Percentiles rank a stretch among this genome's conserved stretches.
phyloP scores from a whole-genome alignment of 495 filamentous ascomycete genomes.

The Aspergillus heteromorphus region DNA sequence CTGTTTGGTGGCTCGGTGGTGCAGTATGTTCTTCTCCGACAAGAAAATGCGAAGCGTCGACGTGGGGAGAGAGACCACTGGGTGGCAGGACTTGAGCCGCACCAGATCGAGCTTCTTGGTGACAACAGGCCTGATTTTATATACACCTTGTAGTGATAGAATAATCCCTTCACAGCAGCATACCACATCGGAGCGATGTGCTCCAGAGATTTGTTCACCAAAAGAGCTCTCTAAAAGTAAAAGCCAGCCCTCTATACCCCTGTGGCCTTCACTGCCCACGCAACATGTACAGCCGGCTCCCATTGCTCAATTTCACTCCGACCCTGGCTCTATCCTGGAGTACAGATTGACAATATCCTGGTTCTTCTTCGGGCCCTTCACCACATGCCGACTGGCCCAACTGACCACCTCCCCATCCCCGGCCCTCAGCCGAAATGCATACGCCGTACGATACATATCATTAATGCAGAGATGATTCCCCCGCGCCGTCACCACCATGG shows the following conservation, averaged over 20 bases:
- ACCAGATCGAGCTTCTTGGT: constrained; percentile 43
- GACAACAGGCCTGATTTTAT: constrained; percentile 74
- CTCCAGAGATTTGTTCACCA: not conserved
- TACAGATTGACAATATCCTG: constrained; percentile 45
- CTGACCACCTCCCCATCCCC: constrained; percentile 36
- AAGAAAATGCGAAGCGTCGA: constrained; percentile 33
- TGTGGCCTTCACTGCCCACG: not conserved
- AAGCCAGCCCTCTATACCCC: not conserved
- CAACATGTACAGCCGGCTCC: not conserved
- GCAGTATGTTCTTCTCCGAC: constrained; percentile 57
- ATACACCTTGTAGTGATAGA: constrained; percentile 54
- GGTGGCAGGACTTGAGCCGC: constrained; percentile 38
- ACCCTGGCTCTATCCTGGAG: constrained; percentile 1
- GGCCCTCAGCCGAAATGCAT: constrained; percentile 36
- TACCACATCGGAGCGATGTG: not conserved
- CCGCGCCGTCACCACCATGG: constrained; percentile 28
- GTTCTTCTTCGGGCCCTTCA: constrained; percentile 43
- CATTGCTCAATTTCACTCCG: not conserved
- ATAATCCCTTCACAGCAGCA: not conserved
- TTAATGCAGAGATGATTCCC: constrained; percentile 45
- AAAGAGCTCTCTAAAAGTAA: not conserved
- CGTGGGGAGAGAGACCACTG: constrained; percentile 65
- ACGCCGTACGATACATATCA: constrained; percentile 47
- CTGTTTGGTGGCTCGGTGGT: constrained; percentile 56
- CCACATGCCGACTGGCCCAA: constrained; percentile 45